These are phyloP conservation scores for Zelopaecilomyces penicillatus DNA, from an alignment of 2,329 filamentous ascomycete genomes.

Conservation along the genomic window DNA sequence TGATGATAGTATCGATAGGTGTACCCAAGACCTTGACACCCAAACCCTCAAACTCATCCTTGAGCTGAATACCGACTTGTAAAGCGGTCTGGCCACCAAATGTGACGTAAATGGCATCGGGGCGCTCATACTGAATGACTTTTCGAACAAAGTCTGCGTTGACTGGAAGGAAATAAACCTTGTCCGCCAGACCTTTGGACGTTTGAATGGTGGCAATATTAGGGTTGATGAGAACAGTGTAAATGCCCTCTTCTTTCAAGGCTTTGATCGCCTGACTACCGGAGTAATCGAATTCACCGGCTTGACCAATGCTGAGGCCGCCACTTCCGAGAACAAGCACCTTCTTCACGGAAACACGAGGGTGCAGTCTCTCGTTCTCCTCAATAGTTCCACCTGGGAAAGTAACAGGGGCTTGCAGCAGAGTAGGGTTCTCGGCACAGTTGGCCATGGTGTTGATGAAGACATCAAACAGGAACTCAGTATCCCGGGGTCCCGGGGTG, in stretches of 20 bases:
- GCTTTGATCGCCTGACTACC: constrained; percentile 98
- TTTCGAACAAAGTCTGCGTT: constrained; percentile 96
- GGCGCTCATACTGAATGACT: constrained; percentile 88
- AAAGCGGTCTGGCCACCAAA: constrained; percentile 97
- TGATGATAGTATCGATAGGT: constrained; percentile 96
- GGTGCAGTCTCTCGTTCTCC: constrained; percentile 69
- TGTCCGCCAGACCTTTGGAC: constrained; percentile 93
- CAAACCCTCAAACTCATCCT: constrained; percentile 88
- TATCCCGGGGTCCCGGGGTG: constrained; percentile 89
- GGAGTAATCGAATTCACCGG: constrained; percentile 98
- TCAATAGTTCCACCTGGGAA: constrained; percentile 80
- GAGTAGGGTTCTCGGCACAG: constrained; percentile 56
- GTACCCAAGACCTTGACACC: constrained; percentile 94
- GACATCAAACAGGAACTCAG: constrained; percentile 93
- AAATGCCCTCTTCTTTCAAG: constrained; percentile 94
- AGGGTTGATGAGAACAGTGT: constrained; percentile 96
- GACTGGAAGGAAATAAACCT: constrained; percentile 97
- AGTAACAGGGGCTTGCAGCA: constrained; percentile 63
- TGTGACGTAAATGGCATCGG: constrained; percentile 94
- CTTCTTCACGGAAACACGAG: constrained; percentile 82
- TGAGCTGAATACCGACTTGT: constrained; percentile 93
- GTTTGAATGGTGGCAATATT: constrained; percentile 99
- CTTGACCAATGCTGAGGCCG: constrained; percentile 93
- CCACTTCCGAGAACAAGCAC: constrained; percentile 89
- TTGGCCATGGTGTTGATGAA: constrained; percentile 80